Evolutionary conservation across 2,329 filamentous ascomycete species (phyloP).

Genomic region (Calcarisporium arbuscula): DNA sequence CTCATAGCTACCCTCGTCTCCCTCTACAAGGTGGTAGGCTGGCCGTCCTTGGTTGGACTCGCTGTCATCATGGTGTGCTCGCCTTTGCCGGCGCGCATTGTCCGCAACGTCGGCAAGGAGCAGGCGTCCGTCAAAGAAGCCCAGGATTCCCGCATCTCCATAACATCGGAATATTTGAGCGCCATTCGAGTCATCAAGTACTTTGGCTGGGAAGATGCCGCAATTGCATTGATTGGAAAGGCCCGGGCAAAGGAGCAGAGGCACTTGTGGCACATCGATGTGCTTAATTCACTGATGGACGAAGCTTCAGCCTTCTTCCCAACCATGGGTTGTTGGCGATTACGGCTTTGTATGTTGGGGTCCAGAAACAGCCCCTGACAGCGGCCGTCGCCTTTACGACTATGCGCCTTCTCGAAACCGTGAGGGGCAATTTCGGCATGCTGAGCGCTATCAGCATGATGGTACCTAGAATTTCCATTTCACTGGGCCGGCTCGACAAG

Average conservation of each 20-base stretch:
- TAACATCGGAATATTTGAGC: constrained; percentile 42
- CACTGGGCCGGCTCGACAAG: constrained; percentile 1
- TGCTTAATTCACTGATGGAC: constrained; percentile 30
- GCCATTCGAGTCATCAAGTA: constrained; percentile 46
- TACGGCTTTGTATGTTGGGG: constrained; percentile 36
- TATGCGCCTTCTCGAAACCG: constrained; percentile 35
- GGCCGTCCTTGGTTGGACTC: constrained; percentile 40
- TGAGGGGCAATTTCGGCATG: constrained; percentile 33
- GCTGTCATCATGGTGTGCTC: constrained; percentile 31
- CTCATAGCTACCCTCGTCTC: constrained; percentile 32
- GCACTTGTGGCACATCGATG: constrained; percentile 39
- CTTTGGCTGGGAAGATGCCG: constrained; percentile 45
- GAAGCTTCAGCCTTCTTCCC: constrained; percentile 37
- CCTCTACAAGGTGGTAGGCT: constrained; percentile 40
- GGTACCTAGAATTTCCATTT: neutral
- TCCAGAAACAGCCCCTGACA: constrained; percentile 34
- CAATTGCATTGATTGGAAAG: constrained; percentile 33
- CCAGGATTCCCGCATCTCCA: constrained; percentile 42
- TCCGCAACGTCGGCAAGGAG: constrained; percentile 36
- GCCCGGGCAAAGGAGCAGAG: constrained; percentile 38
- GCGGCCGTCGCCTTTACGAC: constrained; percentile 45
- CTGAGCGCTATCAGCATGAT: neutral
- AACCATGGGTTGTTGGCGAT: constrained; percentile 38
- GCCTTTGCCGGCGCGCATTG: constrained; percentile 35
- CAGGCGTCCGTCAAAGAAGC: constrained; percentile 34